A percentile compares a stretch with the other conserved stretches of the same genome.
These are phyloP conservation scores for Hyparrhenia diplandra DNA, from an alignment of 176 grass and related monocot genomes.

Conservation along the genomic window DNA sequence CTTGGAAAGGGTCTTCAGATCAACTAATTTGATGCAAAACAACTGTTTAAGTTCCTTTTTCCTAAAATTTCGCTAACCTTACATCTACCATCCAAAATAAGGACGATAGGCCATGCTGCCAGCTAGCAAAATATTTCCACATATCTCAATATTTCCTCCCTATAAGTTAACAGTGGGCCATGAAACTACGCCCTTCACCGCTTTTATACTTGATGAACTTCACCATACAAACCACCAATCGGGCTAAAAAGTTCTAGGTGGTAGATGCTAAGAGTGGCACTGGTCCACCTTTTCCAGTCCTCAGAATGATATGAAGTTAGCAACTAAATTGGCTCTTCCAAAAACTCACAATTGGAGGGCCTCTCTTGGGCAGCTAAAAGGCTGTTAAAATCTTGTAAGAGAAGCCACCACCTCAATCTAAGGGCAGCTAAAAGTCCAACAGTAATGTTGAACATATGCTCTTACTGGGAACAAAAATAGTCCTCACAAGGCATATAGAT, in stretches of 20 bases:
- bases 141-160: constrained; percentile 30
- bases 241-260: constrained; percentile 32
- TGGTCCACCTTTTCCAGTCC: constrained; percentile 22
- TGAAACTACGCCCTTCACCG: constrained; percentile 19
- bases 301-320: constrained; percentile 1
- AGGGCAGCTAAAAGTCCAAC: constrained; percentile 13
- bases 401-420: constrained; percentile 27
- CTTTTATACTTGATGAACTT: constrained; percentile 16
- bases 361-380: constrained; percentile 28
- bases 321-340: constrained; percentile 25
- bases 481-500: constrained; percentile 30
- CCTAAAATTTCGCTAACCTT: constrained; percentile 23
- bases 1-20: constrained; percentile 29
- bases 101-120: constrained; percentile 16
- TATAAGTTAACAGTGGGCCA: constrained; percentile 29
- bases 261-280: constrained; percentile 6
- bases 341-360: constrained; percentile 24
- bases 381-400: constrained; percentile 25
- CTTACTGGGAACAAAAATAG: constrained; percentile 34
- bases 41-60: constrained; percentile 19
- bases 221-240: neutral
- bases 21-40: constrained; percentile 32
- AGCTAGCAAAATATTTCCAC: constrained; percentile 24
- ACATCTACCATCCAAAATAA: constrained; percentile 32
- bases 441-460: constrained; percentile 28